Evolutionary conservation across 208 protist genomes (phyloP).

Genomic region (Acanthamoeba sp.): DNA sequence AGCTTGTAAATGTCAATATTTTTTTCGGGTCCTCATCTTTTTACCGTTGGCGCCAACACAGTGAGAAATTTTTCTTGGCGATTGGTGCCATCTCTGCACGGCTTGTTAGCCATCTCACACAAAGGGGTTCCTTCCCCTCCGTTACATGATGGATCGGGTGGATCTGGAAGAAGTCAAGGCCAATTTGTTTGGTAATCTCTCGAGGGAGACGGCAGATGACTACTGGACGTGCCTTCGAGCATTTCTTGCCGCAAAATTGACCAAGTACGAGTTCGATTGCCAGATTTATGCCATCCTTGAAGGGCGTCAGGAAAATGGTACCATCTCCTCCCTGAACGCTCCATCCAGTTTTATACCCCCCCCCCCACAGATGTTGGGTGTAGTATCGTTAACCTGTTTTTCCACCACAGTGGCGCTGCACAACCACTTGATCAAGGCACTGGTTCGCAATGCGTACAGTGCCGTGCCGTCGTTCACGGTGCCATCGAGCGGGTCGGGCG

Average conservation of each 20-base stretch:
- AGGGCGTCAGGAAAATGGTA: slow-evolving; percentile 24
- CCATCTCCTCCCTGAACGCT: not conserved
- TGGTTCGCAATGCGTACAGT: slow-evolving; percentile 66
- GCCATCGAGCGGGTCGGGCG: not conserved
- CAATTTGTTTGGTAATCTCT: not conserved
- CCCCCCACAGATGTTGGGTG: too few species aligned
- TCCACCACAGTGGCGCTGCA: slow-evolving; percentile 29
- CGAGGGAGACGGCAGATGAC: not conserved
- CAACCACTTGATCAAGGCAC: slow-evolving; percentile 52
- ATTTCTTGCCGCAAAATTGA: slow-evolving; percentile 24
- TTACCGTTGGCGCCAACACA: too few species aligned
- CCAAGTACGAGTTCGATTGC: slow-evolving; percentile 67
- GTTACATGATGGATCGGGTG: not conserved
- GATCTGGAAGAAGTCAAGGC: slow-evolving; percentile 54
- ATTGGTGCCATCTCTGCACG: too few species aligned
- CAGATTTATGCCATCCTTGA: slow-evolving; percentile 38
- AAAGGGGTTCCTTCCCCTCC: not conserved
- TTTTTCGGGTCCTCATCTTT: too few species aligned
- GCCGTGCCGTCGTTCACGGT: slow-evolving; percentile 50
- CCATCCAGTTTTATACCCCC: too few species aligned
- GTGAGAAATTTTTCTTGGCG: too few species aligned
- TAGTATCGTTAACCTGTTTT: too few species aligned
- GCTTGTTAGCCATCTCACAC: too few species aligned
- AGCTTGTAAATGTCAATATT: too few species aligned
- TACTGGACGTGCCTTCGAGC: slow-evolving; percentile 38